phyloP scores from a whole-genome alignment of 192 early-diverging fungal genomes.

The Podila horticola region DNA sequence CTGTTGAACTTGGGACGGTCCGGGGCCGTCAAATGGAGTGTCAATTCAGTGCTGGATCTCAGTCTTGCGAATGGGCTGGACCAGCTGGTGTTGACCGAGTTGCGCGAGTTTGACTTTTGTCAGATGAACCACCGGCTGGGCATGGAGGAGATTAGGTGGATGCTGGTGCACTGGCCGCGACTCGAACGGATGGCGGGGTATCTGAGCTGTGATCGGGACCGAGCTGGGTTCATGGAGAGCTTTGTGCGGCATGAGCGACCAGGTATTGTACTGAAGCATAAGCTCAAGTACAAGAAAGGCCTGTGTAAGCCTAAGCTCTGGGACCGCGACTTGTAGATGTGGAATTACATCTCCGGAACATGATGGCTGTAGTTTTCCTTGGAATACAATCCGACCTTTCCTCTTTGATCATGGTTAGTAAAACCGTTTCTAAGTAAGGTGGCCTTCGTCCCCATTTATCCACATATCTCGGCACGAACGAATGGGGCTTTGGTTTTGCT shows the following conservation, averaged over 20 bases:
- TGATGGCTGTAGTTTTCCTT: too few species aligned
- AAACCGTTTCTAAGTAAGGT: too few species aligned
- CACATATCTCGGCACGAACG: too few species aligned
- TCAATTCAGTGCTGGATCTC: conserved; percentile 23
- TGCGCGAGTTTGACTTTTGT: conserved; percentile 42
- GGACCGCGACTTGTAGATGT: too few species aligned
- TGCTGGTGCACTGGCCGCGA: conserved; percentile 33
- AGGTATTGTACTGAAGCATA: conserved; percentile 6
- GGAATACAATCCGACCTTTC: too few species aligned
- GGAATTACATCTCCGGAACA: too few species aligned
- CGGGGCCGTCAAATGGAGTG: neutral
- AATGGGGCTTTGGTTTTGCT: too few species aligned
- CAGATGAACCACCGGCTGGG: conserved; percentile 27
- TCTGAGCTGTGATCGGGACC: conserved; percentile 6
- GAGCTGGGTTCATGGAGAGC: conserved; percentile 20
- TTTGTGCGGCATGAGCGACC: conserved; percentile 30
- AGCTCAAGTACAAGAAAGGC: conserved; percentile 5
- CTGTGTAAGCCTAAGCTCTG: too few species aligned
- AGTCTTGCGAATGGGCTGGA: conserved; percentile 22
- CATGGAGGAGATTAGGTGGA: conserved; percentile 41
- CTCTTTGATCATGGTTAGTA: too few species aligned
- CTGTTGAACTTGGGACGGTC: conserved; percentile 25
- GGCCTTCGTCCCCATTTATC: too few species aligned
- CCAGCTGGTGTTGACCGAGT: conserved; percentile 14
- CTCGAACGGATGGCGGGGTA: conserved; percentile 21